A percentile compares a stretch with the other conserved stretches of the same genome.
These are phyloP conservation scores for Ceratobasidium sp. DNA, from an alignment of 1,284 basidiomycete genomes.

Conservation along the genomic window DNA sequence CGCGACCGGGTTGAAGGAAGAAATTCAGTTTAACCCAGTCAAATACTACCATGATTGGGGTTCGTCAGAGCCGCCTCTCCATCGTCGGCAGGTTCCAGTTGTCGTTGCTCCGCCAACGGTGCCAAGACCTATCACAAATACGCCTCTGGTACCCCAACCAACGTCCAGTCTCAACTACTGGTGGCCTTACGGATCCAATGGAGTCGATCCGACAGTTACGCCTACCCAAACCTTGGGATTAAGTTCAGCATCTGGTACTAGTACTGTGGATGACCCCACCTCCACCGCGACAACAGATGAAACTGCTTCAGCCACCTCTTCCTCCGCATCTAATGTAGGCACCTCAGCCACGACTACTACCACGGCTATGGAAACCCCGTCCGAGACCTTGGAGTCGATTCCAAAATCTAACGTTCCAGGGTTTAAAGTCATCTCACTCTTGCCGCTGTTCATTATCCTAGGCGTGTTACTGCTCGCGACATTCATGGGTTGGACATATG, in stretches of 20 bases:
- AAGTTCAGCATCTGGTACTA: too few species aligned
- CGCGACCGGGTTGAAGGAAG: background rate
- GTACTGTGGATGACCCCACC: background rate
- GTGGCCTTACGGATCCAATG: constrained; percentile 39
- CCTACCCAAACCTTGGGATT: background rate
- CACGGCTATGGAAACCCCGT: background rate
- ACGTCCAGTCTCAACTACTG: constrained; percentile 36
- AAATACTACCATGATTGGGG: background rate
- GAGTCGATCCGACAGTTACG: constrained; percentile 25
- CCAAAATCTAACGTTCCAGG: background rate
- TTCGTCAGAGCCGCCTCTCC: background rate
- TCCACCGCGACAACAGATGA: background rate
- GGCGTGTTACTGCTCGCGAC: constrained; percentile 22
- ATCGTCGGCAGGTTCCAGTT: constrained; percentile 22
- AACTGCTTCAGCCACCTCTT: background rate
- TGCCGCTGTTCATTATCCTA: constrained; percentile 27
- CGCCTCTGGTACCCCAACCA: constrained; percentile 3
- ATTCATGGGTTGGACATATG: constrained; percentile 27
- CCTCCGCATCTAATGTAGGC: background rate
- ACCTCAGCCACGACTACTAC: background rate
- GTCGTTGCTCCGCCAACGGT: constrained; percentile 9
- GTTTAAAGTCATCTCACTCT: constrained; percentile 1
- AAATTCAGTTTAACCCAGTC: background rate
- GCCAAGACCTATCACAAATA: background rate
- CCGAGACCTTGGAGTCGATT: background rate